phyloP scores from a whole-genome alignment of 495 filamentous ascomycete genomes.

The Trichoderma asperelloides region DNA sequence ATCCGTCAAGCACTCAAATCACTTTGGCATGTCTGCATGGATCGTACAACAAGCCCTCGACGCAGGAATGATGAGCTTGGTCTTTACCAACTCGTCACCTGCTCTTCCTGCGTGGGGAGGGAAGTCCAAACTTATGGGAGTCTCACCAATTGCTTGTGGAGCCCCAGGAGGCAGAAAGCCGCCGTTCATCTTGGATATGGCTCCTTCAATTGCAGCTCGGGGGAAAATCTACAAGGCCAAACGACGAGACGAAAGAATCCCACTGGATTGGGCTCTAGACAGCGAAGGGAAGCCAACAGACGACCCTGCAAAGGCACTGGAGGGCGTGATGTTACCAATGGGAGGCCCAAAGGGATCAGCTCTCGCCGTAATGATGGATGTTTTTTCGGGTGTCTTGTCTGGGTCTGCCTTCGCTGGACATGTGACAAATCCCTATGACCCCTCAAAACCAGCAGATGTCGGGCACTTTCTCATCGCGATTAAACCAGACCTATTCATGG shows the following conservation, averaged over 20 bases:
- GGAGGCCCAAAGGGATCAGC: constrained; percentile 71
- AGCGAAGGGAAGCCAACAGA: constrained; percentile 54
- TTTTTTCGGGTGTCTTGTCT: constrained; percentile 67
- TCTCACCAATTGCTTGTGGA: constrained; percentile 68
- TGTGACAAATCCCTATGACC: constrained; percentile 65
- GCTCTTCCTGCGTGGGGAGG: constrained; percentile 68
- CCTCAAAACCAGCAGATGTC: constrained; percentile 56
- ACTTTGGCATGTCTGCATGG: constrained; percentile 76
- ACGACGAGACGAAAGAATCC: constrained; percentile 64
- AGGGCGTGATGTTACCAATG: constrained; percentile 73
- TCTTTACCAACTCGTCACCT: constrained; percentile 71
- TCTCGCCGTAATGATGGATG: constrained; percentile 73
- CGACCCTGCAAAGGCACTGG: constrained; percentile 55
- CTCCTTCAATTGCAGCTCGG: constrained; percentile 61
- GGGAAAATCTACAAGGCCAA: constrained; percentile 71
- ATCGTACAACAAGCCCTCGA: constrained; percentile 64
- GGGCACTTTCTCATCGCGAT: constrained; percentile 70
- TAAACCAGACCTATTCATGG: constrained; percentile 70
- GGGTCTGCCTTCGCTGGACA: constrained; percentile 61
- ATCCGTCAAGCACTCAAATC: constrained; percentile 63
- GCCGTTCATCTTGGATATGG: constrained; percentile 71
- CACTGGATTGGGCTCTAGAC: constrained; percentile 65
- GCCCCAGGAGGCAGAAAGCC: constrained; percentile 46
- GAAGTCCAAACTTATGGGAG: constrained; percentile 56
- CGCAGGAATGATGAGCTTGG: constrained; percentile 61